phyloP scores from a whole-genome alignment of 1,284 basidiomycete species.

The Crucibulum parvulum region DNA sequence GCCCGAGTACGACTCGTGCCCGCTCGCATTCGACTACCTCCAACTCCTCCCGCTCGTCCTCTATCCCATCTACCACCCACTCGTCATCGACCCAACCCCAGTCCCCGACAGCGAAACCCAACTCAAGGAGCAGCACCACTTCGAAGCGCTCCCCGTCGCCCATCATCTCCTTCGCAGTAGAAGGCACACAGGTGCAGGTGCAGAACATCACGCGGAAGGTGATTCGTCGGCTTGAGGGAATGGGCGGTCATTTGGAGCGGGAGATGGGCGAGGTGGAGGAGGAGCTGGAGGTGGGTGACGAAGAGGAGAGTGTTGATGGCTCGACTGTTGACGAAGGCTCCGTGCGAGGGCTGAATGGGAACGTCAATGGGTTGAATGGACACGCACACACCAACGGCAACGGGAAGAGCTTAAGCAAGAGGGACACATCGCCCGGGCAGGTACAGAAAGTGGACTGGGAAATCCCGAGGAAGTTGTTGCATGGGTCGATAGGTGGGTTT shows the following conservation, averaged over 20 bases:
- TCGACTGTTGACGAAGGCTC: background rate
- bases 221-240: constrained; percentile 48
- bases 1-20: too few species aligned
- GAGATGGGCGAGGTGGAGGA: constrained; percentile 28
- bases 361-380: constrained; percentile 15
- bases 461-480: constrained; percentile 90
- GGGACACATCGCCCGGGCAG: constrained; percentile 3
- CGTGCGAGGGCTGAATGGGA: constrained; percentile 8
- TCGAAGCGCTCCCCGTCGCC: constrained; percentile 43
- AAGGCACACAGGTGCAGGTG: constrained; percentile 38
- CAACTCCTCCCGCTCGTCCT: too few species aligned
- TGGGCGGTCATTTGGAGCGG: constrained; percentile 23
- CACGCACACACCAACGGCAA: constrained; percentile 5
- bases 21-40: too few species aligned
- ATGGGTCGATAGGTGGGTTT: constrained; percentile 84
- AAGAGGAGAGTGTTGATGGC: constrained; percentile 1
- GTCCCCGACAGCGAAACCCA: too few species aligned
- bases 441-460: constrained; percentile 68
- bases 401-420: constrained; percentile 4
- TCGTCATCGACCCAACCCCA: too few species aligned
- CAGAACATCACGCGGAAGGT: constrained; percentile 53
- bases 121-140: too few species aligned
- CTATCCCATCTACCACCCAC: too few species aligned
- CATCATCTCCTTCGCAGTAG: constrained; percentile 39
- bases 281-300: constrained; percentile 19